phyloP scores from a whole-genome alignment of 2,329 filamentous ascomycete genomes.

The Cordyceps cicadae region DNA sequence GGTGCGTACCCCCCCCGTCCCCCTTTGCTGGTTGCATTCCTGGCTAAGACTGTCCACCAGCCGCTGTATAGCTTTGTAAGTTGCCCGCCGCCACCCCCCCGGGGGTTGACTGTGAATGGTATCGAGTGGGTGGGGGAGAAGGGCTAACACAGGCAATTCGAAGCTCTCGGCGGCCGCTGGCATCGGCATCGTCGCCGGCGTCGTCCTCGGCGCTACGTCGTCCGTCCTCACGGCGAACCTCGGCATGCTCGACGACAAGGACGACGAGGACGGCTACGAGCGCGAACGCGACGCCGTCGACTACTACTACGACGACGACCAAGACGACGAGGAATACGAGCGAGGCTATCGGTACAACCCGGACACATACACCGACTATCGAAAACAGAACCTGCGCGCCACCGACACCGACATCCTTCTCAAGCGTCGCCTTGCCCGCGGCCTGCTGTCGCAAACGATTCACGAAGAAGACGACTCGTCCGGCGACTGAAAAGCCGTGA shows the following conservation, averaged over 20 bases:
- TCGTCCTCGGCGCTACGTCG: conserved; percentile 50
- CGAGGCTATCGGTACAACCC: conserved; percentile 7
- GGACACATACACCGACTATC: conserved; percentile 14
- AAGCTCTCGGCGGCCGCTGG: conserved; percentile 57
- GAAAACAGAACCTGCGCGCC: not conserved
- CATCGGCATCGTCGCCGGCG: conserved; percentile 56
- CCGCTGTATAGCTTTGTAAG: conserved; percentile 13
- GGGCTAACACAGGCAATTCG: too few species aligned
- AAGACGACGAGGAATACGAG: conserved; percentile 12
- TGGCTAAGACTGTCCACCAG: not conserved
- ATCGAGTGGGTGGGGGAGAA: too few species aligned
- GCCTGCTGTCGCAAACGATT: conserved; percentile 58
- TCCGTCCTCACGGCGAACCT: conserved; percentile 44
- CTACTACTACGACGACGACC: conserved; percentile 6
- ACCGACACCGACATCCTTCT: conserved; percentile 29
- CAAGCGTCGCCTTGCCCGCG: conserved; percentile 34
- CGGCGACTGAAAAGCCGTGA: conserved; percentile 19
- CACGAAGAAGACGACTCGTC: conserved; percentile 62
- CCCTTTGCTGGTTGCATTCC: not conserved
- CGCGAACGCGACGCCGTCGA: not conserved
- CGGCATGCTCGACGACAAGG: conserved; percentile 32
- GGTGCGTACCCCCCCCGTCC: conserved; percentile 20
- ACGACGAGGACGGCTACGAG: conserved; percentile 10
- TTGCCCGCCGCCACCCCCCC: not conserved
- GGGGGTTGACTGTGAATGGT: not conserved